These are phyloP conservation scores for Brassica incana DNA, from an alignment of 345 rosid species.

Conservation along the genomic window DNA sequence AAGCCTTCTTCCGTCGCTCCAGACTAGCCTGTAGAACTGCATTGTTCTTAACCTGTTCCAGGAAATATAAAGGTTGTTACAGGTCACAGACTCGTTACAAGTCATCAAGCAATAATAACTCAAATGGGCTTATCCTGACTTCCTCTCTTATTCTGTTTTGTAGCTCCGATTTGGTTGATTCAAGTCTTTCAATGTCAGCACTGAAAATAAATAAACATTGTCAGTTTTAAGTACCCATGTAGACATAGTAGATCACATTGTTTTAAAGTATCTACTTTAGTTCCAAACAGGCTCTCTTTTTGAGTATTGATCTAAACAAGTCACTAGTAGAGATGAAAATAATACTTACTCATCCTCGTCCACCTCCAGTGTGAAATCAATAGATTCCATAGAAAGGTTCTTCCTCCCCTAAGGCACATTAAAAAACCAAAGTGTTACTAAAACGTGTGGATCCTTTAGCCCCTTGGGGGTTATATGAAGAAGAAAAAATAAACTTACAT, in stretches of 20 bases:
- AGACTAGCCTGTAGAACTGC: conserved; percentile 57
- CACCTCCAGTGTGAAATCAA: conserved; percentile 50
- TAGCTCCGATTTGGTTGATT: conserved; percentile 62
- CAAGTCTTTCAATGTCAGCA: conserved; percentile 67
- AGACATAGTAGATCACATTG: not conserved
- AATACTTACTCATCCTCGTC: conserved; percentile 71
- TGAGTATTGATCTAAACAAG: not conserved
- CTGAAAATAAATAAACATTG: conserved; percentile 39
- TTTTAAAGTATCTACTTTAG: not conserved
- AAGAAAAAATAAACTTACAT: conserved; percentile 56
- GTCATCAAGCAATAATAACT: not conserved
- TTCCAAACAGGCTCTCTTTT: not conserved
- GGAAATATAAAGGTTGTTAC: conserved; percentile 14
- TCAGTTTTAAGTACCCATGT: conserved; percentile 4
- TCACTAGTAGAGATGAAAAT: conserved; percentile 16
- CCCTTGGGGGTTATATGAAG: conserved; percentile 2
- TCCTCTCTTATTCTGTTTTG: conserved; percentile 65
- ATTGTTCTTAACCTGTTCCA: conserved; percentile 61
- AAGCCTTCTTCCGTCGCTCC: conserved; percentile 61
- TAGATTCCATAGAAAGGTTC: conserved; percentile 82
- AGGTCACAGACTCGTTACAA: conserved; percentile 1
- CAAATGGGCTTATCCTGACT: conserved; percentile 43
- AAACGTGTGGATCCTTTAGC: not conserved
- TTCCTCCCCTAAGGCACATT: conserved; percentile 63
- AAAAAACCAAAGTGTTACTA: conserved; percentile 1